These are phyloP conservation scores for Neurospora intermedia DNA, from an alignment of 495 filamentous ascomycete genomes.

Conservation along the genomic window DNA sequence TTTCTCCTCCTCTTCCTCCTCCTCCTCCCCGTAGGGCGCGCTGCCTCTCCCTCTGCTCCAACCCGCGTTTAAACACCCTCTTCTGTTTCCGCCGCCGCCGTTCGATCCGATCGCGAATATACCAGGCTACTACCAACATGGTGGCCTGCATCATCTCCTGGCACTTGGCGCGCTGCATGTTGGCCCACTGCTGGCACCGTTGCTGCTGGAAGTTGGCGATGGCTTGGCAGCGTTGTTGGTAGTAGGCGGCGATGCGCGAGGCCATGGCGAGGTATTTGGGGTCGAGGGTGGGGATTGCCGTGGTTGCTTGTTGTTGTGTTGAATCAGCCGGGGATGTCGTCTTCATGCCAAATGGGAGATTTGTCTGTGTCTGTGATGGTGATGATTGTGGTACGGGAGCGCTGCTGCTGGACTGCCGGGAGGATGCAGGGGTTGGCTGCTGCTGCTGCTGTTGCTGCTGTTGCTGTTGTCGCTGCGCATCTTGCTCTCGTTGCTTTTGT, in stretches of 20 bases:
- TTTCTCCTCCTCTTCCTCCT: background rate
- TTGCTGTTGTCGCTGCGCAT: background rate
- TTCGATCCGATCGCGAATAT: slow-evolving; percentile 24
- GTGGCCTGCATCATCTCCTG: slow-evolving; percentile 28
- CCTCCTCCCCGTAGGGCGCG: background rate
- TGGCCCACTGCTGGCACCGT: slow-evolving; percentile 27
- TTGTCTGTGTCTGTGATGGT: background rate
- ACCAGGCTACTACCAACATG: slow-evolving; percentile 29
- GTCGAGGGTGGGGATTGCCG: slow-evolving; percentile 7
- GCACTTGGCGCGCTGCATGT: slow-evolving; percentile 22
- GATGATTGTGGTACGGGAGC: background rate
- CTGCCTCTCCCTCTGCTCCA: slow-evolving; percentile 7
- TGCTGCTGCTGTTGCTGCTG: background rate
- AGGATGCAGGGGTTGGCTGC: background rate
- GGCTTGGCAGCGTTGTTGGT: slow-evolving; percentile 27
- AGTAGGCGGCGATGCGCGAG: slow-evolving; percentile 28
- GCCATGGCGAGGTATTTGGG: slow-evolving; percentile 25
- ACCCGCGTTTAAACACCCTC: slow-evolving; percentile 15
- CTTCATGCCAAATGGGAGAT: background rate
- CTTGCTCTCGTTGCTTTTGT: background rate
- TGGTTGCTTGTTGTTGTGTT: background rate
- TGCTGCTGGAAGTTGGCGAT: slow-evolving; percentile 26
- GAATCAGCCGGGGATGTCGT: background rate
- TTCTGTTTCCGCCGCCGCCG: slow-evolving; percentile 13
- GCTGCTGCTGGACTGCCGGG: background rate